phyloP scores from a whole-genome alignment of 2,329 filamentous ascomycete species.

The Sporothrix schenckii region DNA sequence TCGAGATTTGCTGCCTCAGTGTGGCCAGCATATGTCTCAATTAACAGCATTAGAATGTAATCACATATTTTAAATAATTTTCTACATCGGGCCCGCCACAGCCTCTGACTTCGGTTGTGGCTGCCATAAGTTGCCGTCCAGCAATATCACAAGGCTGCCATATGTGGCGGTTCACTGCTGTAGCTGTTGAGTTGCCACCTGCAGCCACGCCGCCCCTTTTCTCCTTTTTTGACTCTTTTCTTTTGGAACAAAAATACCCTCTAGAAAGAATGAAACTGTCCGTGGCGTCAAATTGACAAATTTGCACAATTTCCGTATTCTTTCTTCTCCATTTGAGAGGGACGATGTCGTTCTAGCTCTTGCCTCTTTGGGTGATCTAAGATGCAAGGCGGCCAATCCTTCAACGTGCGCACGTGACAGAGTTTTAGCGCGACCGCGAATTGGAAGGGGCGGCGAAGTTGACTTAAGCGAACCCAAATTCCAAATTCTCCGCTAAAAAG shows the following conservation, averaged over 20 bases:
- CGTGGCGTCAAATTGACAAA: neutral
- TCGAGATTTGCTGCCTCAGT: no score
- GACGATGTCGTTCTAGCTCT: slow-evolving; percentile 1
- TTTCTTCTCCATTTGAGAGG: neutral
- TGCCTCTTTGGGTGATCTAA: slow-evolving; percentile 14
- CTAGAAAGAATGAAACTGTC: neutral
- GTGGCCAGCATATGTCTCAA: neutral
- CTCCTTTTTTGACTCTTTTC: no score
- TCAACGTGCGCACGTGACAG: neutral
- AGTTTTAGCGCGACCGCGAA: neutral
- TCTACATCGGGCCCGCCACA: neutral
- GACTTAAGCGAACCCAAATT: slow-evolving; percentile 12
- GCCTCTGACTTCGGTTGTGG: neutral
- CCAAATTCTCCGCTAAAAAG: slow-evolving; percentile 28
- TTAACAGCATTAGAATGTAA: no score
- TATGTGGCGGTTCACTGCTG: neutral
- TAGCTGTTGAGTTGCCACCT: neutral
- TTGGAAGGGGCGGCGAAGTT: neutral
- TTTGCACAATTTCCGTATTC: neutral
- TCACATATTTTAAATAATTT: no score
- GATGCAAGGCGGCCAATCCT: slow-evolving; percentile 16
- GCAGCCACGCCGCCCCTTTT: neutral
- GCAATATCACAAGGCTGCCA: neutral
- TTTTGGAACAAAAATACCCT: neutral
- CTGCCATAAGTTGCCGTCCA: neutral